Percentiles rank a stretch among this genome's conserved stretches.
Evolutionary conservation across 2,329 filamentous ascomycete species (phyloP).

Genomic region (Pseudogymnoascus sp.): DNA sequence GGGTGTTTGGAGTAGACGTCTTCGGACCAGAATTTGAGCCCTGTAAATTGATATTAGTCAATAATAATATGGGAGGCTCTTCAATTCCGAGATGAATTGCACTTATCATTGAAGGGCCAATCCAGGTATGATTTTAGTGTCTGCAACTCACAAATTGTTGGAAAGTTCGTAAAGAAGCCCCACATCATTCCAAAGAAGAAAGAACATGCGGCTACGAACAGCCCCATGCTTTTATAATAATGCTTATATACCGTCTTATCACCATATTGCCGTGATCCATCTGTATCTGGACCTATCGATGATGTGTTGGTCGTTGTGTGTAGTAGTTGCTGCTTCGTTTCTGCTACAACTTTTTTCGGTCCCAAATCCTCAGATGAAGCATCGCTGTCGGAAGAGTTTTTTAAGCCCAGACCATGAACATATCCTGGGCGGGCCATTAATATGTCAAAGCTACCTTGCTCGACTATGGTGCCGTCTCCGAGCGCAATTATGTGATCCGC

Average conservation of each 20-base stretch:
- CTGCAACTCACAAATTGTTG: conserved; percentile 22
- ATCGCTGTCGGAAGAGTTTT: conserved; percentile 10
- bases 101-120: not conserved
- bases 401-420: not conserved
- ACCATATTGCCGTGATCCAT: not conserved
- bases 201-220: conserved; percentile 10
- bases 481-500: conserved; percentile 32
- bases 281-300: not conserved
- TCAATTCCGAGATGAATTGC: not conserved
- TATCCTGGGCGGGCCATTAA: conserved; percentile 22
- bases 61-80: not conserved
- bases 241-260: conserved; percentile 19
- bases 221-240: conserved; percentile 23
- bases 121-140: not conserved
- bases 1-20: conserved; percentile 17
- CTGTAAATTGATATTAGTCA: conserved; percentile 11
- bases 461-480: conserved; percentile 26
- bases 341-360: not conserved
- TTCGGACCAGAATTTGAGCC: conserved; percentile 25
- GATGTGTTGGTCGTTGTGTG: conserved; percentile 1
- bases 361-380: conserved; percentile 1
- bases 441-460: conserved; percentile 31
- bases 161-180: conserved; percentile 24
- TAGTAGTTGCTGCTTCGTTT: not conserved
- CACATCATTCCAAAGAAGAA: conserved; percentile 19